A percentile compares a stretch with the other conserved stretches of the same genome.
Conservation (phyloP, 352 stramenopile genomes). For the Phytophthora ohioensis region DNA sequence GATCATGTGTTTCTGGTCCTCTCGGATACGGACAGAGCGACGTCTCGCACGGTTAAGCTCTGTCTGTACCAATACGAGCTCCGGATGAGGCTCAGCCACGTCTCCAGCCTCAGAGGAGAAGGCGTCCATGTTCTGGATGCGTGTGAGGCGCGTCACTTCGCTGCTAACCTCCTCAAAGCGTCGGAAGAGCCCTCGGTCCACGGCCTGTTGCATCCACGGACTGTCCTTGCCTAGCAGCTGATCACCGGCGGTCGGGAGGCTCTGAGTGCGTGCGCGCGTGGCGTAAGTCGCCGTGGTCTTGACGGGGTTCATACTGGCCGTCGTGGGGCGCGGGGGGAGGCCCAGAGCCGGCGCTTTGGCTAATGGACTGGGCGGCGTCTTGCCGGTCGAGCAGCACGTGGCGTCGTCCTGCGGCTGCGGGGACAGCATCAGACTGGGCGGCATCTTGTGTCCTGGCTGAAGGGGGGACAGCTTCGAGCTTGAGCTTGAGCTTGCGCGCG, state of each 20-base stretch:
- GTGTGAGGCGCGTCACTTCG: slow-evolving; percentile 52
- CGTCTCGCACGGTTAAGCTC: slow-evolving; percentile 54
- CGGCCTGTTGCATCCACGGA: slow-evolving; percentile 35
- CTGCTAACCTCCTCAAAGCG: slow-evolving; percentile 64
- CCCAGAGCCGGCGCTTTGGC: slow-evolving; percentile 13
- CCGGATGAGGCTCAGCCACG: slow-evolving; percentile 31
- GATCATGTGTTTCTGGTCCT: slow-evolving; percentile 71
- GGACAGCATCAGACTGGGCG: slow-evolving; percentile 36
- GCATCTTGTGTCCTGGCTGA: slow-evolving; percentile 6
- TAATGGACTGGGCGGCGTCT: slow-evolving; percentile 10
- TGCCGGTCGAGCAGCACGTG: slow-evolving; percentile 7
- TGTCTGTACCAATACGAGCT: slow-evolving; percentile 50
- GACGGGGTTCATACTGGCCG: slow-evolving; percentile 28
- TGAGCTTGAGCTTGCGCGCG: not conserved
- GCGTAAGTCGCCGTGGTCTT: not conserved
- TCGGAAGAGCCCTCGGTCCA: slow-evolving; percentile 69
- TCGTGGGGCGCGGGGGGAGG: slow-evolving; percentile 16
- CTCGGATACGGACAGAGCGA: slow-evolving; percentile 51
- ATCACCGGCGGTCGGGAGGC: slow-evolving; percentile 26
- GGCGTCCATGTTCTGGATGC: slow-evolving; percentile 48
- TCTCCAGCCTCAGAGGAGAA: slow-evolving; percentile 22
- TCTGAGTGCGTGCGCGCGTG: slow-evolving; percentile 43
- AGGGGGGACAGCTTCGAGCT: slow-evolving; percentile 4
- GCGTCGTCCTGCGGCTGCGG: slow-evolving; percentile 29
- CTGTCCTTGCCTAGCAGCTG: slow-evolving; percentile 18